phyloP scores from a whole-genome alignment of 2,329 filamentous ascomycete genomes.

The Paracoccidioides lutzii region DNA sequence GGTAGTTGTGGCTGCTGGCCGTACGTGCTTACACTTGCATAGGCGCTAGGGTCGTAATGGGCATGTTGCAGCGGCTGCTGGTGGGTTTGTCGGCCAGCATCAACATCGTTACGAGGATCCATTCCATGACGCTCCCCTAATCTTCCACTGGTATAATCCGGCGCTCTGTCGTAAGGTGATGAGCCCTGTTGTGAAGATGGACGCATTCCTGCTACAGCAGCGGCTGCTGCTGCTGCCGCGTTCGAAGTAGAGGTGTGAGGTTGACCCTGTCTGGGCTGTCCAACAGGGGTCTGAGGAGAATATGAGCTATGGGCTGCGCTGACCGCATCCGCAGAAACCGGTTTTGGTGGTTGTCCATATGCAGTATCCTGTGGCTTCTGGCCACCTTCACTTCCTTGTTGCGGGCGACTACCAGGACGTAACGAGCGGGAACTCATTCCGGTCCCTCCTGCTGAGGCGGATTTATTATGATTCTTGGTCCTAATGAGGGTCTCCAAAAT shows the following conservation, averaged over 20 bases:
- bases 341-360: constrained; percentile 25
- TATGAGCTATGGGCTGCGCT: constrained; percentile 32
- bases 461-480: constrained; percentile 58
- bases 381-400: constrained; percentile 22
- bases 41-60: constrained; percentile 32
- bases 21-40: constrained; percentile 23
- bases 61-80: constrained; percentile 32
- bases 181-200: constrained; percentile 30
- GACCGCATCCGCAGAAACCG: constrained; percentile 29
- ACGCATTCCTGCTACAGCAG: constrained; percentile 36
- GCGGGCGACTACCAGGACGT: constrained; percentile 40
- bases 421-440: constrained; percentile 54
- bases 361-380: constrained; percentile 26
- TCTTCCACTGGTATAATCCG: constrained; percentile 27
- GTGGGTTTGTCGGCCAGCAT: constrained; percentile 5
- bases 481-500: constrained; percentile 78
- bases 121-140: constrained; percentile 22
- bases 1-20: constrained; percentile 11
- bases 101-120: constrained; percentile 27
- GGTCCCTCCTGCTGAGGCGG: constrained; percentile 34
- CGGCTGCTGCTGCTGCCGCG: constrained; percentile 35
- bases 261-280: constrained; percentile 28
- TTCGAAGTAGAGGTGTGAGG: constrained; percentile 38
- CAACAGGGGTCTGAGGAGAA: constrained; percentile 34
- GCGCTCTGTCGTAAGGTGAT: constrained; percentile 31